Evolutionary conservation across 257 asterid genomes (phyloP).

Genomic region (Sherardia arvensis): DNA sequence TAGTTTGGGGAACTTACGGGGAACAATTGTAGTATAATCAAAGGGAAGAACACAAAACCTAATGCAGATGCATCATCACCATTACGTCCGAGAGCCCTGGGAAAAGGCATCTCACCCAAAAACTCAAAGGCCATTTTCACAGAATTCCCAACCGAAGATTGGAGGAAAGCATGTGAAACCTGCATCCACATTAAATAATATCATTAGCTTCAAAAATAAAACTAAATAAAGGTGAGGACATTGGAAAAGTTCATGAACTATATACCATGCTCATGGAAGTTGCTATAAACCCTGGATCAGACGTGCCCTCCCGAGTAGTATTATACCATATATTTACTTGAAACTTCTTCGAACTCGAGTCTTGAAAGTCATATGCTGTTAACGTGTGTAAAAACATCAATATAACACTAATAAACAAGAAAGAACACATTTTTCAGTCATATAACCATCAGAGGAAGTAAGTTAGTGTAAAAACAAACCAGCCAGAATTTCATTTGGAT

Average conservation of each 20-base stretch:
- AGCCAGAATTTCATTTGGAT: conserved; percentile 24
- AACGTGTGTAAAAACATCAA: background rate
- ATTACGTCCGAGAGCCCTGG: background rate
- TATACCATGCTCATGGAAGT: conserved; percentile 35
- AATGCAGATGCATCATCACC: conserved; percentile 2
- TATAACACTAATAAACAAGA: background rate
- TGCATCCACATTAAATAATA: conserved; percentile 9
- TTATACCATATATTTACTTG: conserved; percentile 27
- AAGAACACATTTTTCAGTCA: background rate
- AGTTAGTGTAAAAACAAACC: conserved; percentile 14
- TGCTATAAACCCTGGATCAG: conserved; percentile 12
- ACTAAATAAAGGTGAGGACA: no score
- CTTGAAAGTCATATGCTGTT: conserved; percentile 30
- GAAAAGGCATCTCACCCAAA: conserved; percentile 28
- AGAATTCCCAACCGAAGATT: conserved; percentile 22
- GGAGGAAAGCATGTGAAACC: conserved; percentile 34
- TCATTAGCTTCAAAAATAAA: background rate
- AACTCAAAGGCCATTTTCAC: conserved; percentile 25
- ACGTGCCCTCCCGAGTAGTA: no score
- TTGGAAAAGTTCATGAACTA: background rate
- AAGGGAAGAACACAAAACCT: conserved; percentile 13
- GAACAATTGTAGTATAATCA: conserved; percentile 31
- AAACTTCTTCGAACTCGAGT: conserved; percentile 22
- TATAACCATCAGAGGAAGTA: background rate
- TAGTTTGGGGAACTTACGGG: conserved; percentile 24